These are phyloP conservation scores for Calonectria pteridis DNA, from an alignment of 2,329 filamentous ascomycete genomes.

Conservation along the genomic window DNA sequence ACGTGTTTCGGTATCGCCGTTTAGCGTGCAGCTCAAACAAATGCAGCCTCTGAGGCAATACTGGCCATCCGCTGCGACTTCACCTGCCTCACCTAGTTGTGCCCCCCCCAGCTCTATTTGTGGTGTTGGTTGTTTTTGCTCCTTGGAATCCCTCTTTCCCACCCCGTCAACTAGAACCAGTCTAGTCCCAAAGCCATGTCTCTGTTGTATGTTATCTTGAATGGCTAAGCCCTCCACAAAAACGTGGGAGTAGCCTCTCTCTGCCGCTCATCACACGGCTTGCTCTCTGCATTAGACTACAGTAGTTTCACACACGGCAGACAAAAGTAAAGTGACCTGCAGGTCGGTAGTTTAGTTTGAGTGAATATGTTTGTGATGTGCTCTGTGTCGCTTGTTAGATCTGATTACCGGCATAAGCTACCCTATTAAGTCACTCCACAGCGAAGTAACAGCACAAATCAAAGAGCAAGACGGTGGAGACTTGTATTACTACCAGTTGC, in stretches of 20 bases:
- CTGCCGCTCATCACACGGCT: background rate
- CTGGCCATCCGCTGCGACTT: background rate
- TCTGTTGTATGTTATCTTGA: background rate
- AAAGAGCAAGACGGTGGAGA: background rate
- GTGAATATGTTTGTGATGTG: background rate
- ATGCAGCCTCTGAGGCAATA: background rate
- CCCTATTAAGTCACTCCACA: background rate
- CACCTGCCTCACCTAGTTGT: background rate
- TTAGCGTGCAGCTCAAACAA: background rate
- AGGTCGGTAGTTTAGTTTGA: background rate
- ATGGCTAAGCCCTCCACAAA: background rate
- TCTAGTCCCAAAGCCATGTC: background rate
- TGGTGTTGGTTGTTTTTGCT: background rate
- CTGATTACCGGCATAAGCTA: background rate
- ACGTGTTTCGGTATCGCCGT: background rate
- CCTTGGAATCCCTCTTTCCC: background rate
- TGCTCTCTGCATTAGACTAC: conserved; percentile 1
- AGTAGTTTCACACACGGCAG: conserved; percentile 3
- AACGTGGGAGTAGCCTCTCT: conserved; percentile 1
- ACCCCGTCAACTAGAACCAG: background rate
- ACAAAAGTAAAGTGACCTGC: background rate
- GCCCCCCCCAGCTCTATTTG: background rate
- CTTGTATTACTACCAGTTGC: background rate
- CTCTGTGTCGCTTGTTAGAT: background rate
- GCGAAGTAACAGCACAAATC: background rate